Conservation (phyloP, 768 basidiomycete genomes). For the Macrolepiota dolichaula region DNA sequence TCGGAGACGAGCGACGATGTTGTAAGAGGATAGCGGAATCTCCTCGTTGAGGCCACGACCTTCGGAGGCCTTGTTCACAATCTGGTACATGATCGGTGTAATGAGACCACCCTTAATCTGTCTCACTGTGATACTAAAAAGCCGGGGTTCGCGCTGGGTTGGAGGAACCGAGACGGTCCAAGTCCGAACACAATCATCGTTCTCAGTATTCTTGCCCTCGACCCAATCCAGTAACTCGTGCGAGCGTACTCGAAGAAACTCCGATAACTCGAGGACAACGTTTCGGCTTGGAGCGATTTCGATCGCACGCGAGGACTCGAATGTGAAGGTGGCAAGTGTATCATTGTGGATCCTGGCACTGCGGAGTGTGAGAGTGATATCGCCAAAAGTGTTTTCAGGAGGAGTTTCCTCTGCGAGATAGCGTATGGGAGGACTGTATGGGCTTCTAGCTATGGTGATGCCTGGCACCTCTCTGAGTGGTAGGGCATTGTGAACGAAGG, state of each 20-base stretch:
- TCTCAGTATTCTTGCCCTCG: conserved; percentile 38
- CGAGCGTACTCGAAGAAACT: conserved; percentile 38
- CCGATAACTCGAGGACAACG: conserved; percentile 49
- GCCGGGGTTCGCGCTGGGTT: conserved; percentile 7
- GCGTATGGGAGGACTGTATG: conserved; percentile 59
- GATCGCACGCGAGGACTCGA: conserved; percentile 31
- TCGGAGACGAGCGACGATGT: conserved; percentile 40
- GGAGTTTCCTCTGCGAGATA: conserved; percentile 45
- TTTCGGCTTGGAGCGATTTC: conserved; percentile 46
- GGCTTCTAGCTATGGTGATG: conserved; percentile 25
- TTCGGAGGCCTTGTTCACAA: conserved; percentile 39
- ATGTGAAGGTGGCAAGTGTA: conserved; percentile 54
- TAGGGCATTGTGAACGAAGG: conserved; percentile 49
- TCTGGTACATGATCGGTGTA: conserved; percentile 51
- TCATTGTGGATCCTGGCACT: conserved; percentile 39
- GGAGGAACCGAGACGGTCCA: conserved; percentile 53
- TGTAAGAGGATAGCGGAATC: conserved; percentile 32
- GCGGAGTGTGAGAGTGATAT: conserved; percentile 26
- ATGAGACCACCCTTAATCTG: conserved; percentile 52
- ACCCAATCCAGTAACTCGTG: conserved; percentile 47
- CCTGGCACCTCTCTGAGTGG: conserved; percentile 39
- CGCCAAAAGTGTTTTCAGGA: conserved; percentile 5
- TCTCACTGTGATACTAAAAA: conserved; percentile 24
- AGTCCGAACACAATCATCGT: conserved; percentile 62
- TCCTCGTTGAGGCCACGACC: conserved; percentile 15